Evolutionary conservation across 2,329 filamentous ascomycete genomes (phyloP).

Genomic region (Graphiopsis chlorocephala): DNA sequence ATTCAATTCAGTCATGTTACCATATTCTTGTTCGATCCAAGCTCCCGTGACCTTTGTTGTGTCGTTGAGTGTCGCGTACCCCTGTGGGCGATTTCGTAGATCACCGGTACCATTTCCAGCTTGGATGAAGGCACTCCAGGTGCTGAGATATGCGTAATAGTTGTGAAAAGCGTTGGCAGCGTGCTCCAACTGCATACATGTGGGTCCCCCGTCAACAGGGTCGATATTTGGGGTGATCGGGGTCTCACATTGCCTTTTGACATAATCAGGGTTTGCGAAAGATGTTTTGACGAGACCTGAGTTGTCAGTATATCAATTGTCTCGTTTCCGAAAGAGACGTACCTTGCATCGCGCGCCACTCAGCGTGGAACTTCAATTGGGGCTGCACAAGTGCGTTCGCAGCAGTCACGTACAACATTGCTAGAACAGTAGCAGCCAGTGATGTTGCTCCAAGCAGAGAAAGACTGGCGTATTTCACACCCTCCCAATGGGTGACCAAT

Average conservation of each 20-base stretch:
- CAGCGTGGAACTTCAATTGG: slow-evolving; percentile 58
- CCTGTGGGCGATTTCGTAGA: slow-evolving; percentile 52
- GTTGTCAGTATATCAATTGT: not conserved
- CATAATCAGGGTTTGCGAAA: slow-evolving; percentile 64
- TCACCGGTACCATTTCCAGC: slow-evolving; percentile 24
- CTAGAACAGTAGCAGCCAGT: slow-evolving; percentile 61
- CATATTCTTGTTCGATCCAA: slow-evolving; percentile 57
- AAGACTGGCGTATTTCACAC: slow-evolving; percentile 60
- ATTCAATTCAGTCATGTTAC: slow-evolving; percentile 55
- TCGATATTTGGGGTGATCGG: slow-evolving; percentile 47
- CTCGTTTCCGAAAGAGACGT: not conserved
- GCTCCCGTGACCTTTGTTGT: slow-evolving; percentile 68
- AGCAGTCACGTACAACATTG: slow-evolving; percentile 73
- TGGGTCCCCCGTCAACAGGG: slow-evolving; percentile 48
- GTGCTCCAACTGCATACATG: slow-evolving; percentile 68
- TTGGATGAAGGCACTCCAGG: slow-evolving; percentile 30
- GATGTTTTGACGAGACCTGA: slow-evolving; percentile 9
- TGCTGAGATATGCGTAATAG: slow-evolving; percentile 52
- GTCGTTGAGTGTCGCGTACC: slow-evolving; percentile 64
- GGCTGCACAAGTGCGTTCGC: slow-evolving; percentile 74
- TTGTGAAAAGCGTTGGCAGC: slow-evolving; percentile 70
- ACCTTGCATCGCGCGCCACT: slow-evolving; percentile 8
- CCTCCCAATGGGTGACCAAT: slow-evolving; percentile 66
- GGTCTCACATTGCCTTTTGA: slow-evolving; percentile 58
- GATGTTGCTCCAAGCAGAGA: slow-evolving; percentile 64